These are phyloP conservation scores for Fraxinus greggii DNA, from an alignment of 305 asterid genomes.

Conservation along the genomic window DNA sequence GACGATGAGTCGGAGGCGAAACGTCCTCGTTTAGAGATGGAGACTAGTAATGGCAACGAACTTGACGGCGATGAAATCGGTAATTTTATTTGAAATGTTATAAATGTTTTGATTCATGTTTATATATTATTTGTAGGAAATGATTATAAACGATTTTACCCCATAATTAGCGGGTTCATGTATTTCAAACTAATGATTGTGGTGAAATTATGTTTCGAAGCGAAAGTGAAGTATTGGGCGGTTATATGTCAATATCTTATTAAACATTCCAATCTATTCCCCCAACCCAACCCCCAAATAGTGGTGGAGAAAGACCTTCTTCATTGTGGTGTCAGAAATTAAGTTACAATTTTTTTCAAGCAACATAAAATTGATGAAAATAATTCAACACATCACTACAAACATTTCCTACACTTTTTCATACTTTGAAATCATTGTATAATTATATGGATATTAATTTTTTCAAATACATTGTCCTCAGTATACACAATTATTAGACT, in stretches of 20 bases:
- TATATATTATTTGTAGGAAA: not conserved
- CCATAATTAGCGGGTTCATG: not conserved
- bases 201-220: not conserved
- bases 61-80: slow-evolving; percentile 38
- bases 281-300: not conserved
- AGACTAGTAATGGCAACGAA: slow-evolving; percentile 34
- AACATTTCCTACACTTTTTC: not conserved
- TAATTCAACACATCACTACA: not conserved
- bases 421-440: not conserved
- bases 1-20: slow-evolving; percentile 63
- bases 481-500: not conserved
- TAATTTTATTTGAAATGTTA: slow-evolving; percentile 19
- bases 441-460: not conserved
- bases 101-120: not conserved
- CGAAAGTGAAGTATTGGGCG: not conserved
- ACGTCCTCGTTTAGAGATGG: slow-evolving; percentile 71
- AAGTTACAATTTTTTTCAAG: not conserved
- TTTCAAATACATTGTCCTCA: not conserved
- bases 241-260: not conserved
- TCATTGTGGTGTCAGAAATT: not conserved
- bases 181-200: not conserved
- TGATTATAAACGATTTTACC: not conserved
- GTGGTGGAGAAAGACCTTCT: not conserved
- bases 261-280: not conserved
- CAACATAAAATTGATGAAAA: not conserved